Conservation (phyloP, 2,329 filamentous ascomycete genomes). For the Aureobasidium zeae region DNA sequence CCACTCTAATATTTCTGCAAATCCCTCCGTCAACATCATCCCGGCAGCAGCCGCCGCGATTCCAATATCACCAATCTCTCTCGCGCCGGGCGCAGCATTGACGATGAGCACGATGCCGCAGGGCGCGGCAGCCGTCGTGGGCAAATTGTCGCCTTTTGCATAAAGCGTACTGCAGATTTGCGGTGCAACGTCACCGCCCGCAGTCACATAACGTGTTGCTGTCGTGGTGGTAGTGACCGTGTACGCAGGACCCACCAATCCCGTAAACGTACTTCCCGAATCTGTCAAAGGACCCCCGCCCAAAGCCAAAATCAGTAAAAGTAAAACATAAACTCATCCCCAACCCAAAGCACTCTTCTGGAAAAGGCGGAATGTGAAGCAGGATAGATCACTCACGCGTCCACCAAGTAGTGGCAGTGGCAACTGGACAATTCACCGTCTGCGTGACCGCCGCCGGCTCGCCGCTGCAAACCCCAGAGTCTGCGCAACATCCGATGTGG, state of each 20-base stretch:
- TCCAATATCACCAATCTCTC: background rate
- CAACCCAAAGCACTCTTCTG: no score
- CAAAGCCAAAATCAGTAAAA: no score
- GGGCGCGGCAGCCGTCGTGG: conserved; percentile 4
- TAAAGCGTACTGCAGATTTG: conserved; percentile 10
- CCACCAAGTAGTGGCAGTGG: background rate
- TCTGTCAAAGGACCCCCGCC: no score
- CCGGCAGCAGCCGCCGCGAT: background rate
- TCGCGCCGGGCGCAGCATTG: conserved; percentile 1
- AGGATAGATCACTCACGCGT: background rate
- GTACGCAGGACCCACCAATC: background rate
- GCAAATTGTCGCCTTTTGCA: conserved; percentile 4
- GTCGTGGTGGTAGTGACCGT: conserved; percentile 7
- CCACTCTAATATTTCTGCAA: no score
- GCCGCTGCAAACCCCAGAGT: background rate
- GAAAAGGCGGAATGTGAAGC: no score
- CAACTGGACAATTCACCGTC: background rate
- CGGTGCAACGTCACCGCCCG: background rate
- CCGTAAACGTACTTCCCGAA: background rate
- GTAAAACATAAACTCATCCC: no score
- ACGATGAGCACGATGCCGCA: conserved; percentile 10
- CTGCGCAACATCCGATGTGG: conserved; percentile 9
- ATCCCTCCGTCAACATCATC: no score
- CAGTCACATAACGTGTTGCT: conserved; percentile 1
- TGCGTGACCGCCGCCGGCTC: background rate